A percentile compares a stretch with the other conserved stretches of the same genome.
Conservation (phyloP, 768 basidiomycete genomes). For the Boletus speciosus region DNA sequence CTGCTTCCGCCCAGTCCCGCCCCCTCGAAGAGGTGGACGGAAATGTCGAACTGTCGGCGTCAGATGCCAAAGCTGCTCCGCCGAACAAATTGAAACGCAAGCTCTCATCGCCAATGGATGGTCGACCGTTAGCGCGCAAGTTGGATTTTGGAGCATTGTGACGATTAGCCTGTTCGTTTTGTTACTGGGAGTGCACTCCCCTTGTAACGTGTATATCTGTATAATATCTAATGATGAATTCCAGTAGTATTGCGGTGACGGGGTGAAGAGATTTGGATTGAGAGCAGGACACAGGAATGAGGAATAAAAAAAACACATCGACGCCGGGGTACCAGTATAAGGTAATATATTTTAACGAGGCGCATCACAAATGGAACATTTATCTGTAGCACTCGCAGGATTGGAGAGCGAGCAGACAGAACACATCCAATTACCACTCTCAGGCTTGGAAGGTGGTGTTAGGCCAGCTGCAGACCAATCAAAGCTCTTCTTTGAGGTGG, state of each 20-base stretch:
- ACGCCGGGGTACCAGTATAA: conserved; percentile 8
- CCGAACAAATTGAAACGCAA: conserved; percentile 69
- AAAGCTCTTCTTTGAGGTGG: conserved; percentile 25
- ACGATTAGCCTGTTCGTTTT: background rate
- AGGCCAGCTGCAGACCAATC: conserved; percentile 41
- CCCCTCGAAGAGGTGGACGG: conserved; percentile 78
- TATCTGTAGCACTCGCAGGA: conserved; percentile 38
- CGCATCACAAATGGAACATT: conserved; percentile 52
- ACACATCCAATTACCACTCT: conserved; percentile 38
- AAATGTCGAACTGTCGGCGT: conserved; percentile 53
- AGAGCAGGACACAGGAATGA: conserved; percentile 4
- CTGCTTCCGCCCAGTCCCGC: conserved; percentile 43
- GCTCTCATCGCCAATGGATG: conserved; percentile 51
- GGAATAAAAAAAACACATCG: conserved; percentile 12
- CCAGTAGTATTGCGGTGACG: background rate
- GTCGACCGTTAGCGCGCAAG: conserved; percentile 61
- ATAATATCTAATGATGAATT: conserved; percentile 3
- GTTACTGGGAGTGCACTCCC: background rate
- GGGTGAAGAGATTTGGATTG: background rate
- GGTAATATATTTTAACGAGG: conserved; percentile 29
- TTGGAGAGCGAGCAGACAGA: conserved; percentile 42
- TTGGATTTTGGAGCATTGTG: conserved; percentile 58
- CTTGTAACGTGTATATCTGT: background rate
- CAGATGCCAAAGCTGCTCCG: conserved; percentile 48
- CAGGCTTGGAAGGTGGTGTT: conserved; percentile 23